Evolutionary conservation across 345 rosid species (phyloP).

Genomic region (Clarkia xantiana): DNA sequence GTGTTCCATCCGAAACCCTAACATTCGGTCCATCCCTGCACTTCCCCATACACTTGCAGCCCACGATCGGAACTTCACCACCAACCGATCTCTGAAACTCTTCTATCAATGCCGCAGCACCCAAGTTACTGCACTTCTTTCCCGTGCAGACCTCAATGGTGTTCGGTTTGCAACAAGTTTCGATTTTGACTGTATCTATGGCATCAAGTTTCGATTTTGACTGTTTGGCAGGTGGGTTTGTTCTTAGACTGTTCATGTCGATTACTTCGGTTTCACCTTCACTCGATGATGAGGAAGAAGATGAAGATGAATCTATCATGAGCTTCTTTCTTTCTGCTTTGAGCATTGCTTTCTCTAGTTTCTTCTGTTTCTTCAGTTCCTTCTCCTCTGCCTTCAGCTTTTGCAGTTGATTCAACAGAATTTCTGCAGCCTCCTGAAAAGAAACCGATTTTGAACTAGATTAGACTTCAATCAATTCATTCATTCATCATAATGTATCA

Average conservation of each 20-base stretch:
- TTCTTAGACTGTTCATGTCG: conserved; percentile 32
- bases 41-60: conserved; percentile 72
- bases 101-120: conserved; percentile 36
- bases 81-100: conserved; percentile 42
- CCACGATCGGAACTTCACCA: conserved; percentile 31
- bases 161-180: conserved; percentile 5
- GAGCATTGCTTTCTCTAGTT: conserved; percentile 33
- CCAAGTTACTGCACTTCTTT: conserved; percentile 52
- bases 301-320: conserved; percentile 19
- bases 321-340: conserved; percentile 21
- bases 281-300: conserved; percentile 34
- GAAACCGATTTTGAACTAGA: not conserved
- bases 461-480: not conserved
- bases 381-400: conserved; percentile 45
- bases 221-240: conserved; percentile 2
- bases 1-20: conserved; percentile 18
- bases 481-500: too few species aligned
- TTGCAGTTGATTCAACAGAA: conserved; percentile 31
- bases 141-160: conserved; percentile 73
- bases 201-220: too few species aligned
- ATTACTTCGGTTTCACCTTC: conserved; percentile 39
- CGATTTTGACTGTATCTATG: not conserved
- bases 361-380: conserved; percentile 33
- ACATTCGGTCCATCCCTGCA: conserved; percentile 66
- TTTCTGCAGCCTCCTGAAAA: conserved; percentile 49